These are phyloP conservation scores for Suillus sp. DNA, from an alignment of 768 basidiomycete genomes.

Conservation along the genomic window DNA sequence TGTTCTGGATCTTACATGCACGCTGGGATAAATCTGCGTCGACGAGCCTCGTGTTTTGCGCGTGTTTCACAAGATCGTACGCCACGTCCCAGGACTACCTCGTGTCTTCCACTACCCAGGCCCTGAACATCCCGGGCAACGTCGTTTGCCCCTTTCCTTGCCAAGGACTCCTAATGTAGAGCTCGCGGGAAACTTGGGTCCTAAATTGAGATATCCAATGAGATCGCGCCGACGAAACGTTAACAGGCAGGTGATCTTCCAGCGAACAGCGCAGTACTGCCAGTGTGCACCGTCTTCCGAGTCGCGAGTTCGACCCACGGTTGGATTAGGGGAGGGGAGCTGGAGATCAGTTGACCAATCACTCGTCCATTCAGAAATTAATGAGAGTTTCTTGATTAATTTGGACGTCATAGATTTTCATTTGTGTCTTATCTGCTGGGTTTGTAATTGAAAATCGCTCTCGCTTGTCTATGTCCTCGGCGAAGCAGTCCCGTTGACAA, in stretches of 20 bases:
- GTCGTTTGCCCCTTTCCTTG: conserved; percentile 1
- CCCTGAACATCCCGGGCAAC: conserved; percentile 1
- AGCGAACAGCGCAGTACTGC: not conserved
- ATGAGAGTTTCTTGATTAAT: conserved; percentile 4
- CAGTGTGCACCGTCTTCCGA: not conserved
- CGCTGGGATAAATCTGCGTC: not conserved
- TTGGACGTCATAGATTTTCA: conserved; percentile 6
- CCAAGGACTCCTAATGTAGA: conserved; percentile 1
- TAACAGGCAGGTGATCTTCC: not conserved
- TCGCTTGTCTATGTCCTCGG: conserved; percentile 6
- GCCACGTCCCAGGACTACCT: conserved; percentile 7
- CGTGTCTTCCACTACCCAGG: conserved; percentile 5
- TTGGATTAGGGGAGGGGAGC: not conserved
- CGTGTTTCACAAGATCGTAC: not conserved
- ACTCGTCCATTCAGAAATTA: not conserved
- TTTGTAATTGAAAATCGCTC: conserved; percentile 4
- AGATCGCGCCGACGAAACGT: not conserved
- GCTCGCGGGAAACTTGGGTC: not conserved
- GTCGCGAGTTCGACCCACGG: not conserved
- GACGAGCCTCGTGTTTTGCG: conserved; percentile 4
- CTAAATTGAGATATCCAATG: conserved; percentile 6
- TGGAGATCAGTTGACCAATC: conserved; percentile 4
- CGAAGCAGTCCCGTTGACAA: not conserved
- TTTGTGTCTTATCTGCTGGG: not conserved
- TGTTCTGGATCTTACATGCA: conserved; percentile 2